Conservation (phyloP, 495 filamentous ascomycete species). For the Lasiosphaeria hispida region DNA sequence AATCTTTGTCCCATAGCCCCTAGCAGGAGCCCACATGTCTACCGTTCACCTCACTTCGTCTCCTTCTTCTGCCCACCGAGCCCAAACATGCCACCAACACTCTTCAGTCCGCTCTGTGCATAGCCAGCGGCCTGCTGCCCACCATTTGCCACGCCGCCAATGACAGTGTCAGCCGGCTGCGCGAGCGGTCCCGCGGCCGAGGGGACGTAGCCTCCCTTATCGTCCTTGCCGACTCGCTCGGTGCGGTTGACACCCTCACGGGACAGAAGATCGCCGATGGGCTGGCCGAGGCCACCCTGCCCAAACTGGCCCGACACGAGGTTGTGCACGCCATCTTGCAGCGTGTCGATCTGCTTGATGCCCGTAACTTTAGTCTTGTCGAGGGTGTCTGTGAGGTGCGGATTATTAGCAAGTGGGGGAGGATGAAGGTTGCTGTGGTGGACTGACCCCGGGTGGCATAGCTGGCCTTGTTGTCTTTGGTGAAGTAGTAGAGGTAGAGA, state of each 20-base stretch:
- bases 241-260: constrained; percentile 64
- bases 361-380: constrained; percentile 65
- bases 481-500: constrained; percentile 65
- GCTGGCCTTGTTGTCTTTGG: constrained; percentile 69
- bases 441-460: constrained; percentile 58
- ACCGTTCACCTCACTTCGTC: constrained; percentile 4
- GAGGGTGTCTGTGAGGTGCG: constrained; percentile 50
- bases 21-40: neutral
- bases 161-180: constrained; percentile 17
- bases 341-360: constrained; percentile 56
- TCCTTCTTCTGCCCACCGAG: constrained; percentile 16
- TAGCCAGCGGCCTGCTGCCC: constrained; percentile 20
- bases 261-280: constrained; percentile 57
- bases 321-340: constrained; percentile 62
- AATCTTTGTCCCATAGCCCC: too few species aligned
- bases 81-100: constrained; percentile 15
- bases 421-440: neutral
- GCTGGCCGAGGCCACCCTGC: constrained; percentile 59
- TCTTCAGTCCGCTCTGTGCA: constrained; percentile 15
- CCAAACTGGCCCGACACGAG: constrained; percentile 59
- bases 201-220: constrained; percentile 49
- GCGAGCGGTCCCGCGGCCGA: constrained; percentile 10
- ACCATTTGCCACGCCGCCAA: constrained; percentile 13
- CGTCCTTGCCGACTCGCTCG: constrained; percentile 62
- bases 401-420: neutral